These are phyloP conservation scores for Eucalyptus globulus DNA, from an alignment of 345 rosid species.

Conservation along the genomic window DNA sequence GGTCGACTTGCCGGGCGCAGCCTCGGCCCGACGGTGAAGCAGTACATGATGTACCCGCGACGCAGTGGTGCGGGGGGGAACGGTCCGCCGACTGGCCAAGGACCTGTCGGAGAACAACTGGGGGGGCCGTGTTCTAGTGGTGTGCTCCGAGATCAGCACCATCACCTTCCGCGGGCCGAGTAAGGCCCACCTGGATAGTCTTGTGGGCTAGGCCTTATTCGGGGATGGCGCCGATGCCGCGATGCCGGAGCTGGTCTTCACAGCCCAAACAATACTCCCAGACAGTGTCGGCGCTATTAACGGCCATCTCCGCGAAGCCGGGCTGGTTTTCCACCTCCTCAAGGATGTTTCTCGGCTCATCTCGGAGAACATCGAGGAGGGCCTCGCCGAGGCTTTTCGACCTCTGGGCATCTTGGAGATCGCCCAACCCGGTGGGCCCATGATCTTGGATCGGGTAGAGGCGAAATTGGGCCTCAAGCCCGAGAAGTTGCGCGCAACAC, in stretches of 20 bases:
- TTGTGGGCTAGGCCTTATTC: slow-evolving; percentile 26
- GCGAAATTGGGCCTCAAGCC: slow-evolving; percentile 1
- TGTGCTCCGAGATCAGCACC: slow-evolving; percentile 11
- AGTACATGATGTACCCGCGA: slow-evolving; percentile 28
- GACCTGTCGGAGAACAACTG: slow-evolving; percentile 32
- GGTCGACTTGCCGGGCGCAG: slow-evolving; percentile 31
- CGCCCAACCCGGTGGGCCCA: slow-evolving; percentile 25
- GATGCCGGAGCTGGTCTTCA: slow-evolving; percentile 13
- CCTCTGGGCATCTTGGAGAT: slow-evolving; percentile 25
- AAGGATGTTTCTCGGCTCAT: slow-evolving; percentile 20
- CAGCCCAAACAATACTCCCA: slow-evolving; percentile 23
- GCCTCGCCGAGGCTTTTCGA: slow-evolving; percentile 13
- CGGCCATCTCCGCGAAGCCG: slow-evolving; percentile 20
- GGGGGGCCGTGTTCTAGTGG: slow-evolving; percentile 23
- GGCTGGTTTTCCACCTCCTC: slow-evolving; percentile 22
- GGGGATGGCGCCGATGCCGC: slow-evolving; percentile 12
- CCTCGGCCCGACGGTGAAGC: slow-evolving; percentile 20
- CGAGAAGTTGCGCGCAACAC: slow-evolving; percentile 8
- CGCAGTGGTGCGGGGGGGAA: slow-evolving; percentile 12
- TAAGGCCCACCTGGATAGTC: slow-evolving; percentile 19
- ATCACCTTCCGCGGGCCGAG: slow-evolving; percentile 24
- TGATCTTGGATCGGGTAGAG: slow-evolving; percentile 26
- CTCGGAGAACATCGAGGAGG: slow-evolving; percentile 11
- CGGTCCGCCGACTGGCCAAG: slow-evolving; percentile 24
- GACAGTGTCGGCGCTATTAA: slow-evolving; percentile 19